Evolutionary conservation across 192 early-diverging fungal species (phyloP).

Genomic region (Podochytrium sp.): DNA sequence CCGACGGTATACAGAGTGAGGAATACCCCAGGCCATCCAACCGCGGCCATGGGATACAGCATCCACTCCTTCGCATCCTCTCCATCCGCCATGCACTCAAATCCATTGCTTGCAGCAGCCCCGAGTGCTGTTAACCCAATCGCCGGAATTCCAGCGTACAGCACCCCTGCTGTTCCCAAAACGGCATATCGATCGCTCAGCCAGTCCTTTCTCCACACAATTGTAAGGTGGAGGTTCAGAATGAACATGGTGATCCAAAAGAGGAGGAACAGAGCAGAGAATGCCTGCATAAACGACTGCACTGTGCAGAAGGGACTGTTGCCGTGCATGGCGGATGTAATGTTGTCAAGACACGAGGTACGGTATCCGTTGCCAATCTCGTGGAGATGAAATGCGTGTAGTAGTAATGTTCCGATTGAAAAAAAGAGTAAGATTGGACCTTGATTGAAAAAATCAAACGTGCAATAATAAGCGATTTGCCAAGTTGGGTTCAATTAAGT

Average conservation of each 20-base stretch:
- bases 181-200: background rate
- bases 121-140: background rate
- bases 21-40: constrained; percentile 6
- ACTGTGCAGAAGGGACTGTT: background rate
- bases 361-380: background rate
- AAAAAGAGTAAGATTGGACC: background rate
- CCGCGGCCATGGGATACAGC: background rate
- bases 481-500: background rate
- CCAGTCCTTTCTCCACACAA: constrained; percentile 19
- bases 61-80: background rate
- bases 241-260: constrained; percentile 14
- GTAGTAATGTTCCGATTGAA: background rate
- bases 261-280: background rate
- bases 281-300: background rate
- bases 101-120: background rate
- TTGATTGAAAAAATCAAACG: background rate
- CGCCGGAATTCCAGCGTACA: background rate
- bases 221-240: constrained; percentile 3
- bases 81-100: background rate
- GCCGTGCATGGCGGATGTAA: background rate
- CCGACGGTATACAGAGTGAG: background rate
- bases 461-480: background rate
- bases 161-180: background rate
- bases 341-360: background rate
- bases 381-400: background rate